Evolutionary conservation across 257 asterid genomes (phyloP).

Genomic region (Plantago major): DNA sequence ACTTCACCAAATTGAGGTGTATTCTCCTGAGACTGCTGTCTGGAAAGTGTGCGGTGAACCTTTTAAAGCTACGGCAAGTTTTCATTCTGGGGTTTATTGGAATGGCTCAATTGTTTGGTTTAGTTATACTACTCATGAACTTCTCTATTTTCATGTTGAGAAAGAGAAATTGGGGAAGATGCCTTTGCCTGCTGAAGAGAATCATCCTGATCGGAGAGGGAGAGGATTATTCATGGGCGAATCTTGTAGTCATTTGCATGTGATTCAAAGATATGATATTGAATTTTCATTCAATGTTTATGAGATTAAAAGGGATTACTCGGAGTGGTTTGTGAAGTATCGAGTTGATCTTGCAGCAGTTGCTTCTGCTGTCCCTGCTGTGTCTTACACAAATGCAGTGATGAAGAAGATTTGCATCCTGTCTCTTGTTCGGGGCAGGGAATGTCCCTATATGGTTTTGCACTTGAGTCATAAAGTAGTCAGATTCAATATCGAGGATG

Average conservation of each 20-base stretch:
- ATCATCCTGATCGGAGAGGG: not conserved
- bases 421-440: conserved; percentile 5
- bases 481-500: conserved; percentile 1
- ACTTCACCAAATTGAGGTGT: conserved; percentile 20
- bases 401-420: conserved; percentile 3
- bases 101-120: conserved; percentile 28
- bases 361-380: not conserved
- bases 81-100: conserved; percentile 25
- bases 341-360: conserved; percentile 7
- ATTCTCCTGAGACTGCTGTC: conserved; percentile 29
- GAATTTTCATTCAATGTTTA: conserved; percentile 8
- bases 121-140: not conserved
- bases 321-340: conserved; percentile 13
- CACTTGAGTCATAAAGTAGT: not conserved
- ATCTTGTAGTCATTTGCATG: conserved; percentile 15
- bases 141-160: conserved; percentile 20
- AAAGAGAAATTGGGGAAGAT: conserved; percentile 12
- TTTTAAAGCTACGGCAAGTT: not conserved
- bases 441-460: conserved; percentile 9
- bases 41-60: conserved; percentile 32
- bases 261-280: conserved; percentile 11
- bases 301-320: conserved; percentile 14
- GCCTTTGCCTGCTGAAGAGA: conserved; percentile 7
- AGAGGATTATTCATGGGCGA: conserved; percentile 7
- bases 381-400: not conserved